phyloP scores from a whole-genome alignment of 768 basidiomycete species.

The Mycena vulgaris region DNA sequence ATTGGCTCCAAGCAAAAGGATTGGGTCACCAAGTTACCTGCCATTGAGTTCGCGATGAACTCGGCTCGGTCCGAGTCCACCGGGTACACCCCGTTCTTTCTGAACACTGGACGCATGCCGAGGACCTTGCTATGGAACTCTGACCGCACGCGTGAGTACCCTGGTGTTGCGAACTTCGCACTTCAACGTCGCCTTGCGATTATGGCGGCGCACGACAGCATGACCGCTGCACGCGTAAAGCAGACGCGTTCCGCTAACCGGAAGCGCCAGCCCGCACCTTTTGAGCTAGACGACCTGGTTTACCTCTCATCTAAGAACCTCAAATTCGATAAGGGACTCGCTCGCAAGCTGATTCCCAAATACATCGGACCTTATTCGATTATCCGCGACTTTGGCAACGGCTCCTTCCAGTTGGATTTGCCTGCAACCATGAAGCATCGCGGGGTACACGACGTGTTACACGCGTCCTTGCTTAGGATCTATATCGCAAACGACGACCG shows the following conservation, averaged over 20 bases:
- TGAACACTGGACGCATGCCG: neutral
- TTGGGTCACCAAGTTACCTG: neutral
- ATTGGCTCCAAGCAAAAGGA: neutral
- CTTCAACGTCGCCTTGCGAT: neutral
- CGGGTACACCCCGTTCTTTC: neutral
- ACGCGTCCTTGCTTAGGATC: constrained; percentile 49
- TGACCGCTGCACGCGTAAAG: neutral
- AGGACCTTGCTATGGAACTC: neutral
- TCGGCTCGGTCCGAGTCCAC: neutral
- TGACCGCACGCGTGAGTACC: neutral
- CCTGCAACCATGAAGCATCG: constrained; percentile 39
- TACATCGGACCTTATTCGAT: constrained; percentile 48
- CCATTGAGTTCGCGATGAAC: constrained; percentile 10
- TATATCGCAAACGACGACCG: constrained; percentile 53
- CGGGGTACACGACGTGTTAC: constrained; percentile 17
- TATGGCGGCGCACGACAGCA: constrained; percentile 1
- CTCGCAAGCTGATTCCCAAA: constrained; percentile 48
- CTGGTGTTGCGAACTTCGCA: neutral
- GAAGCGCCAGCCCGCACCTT: neutral
- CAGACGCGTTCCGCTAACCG: neutral
- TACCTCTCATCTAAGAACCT: constrained; percentile 50
- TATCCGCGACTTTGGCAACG: constrained; percentile 26
- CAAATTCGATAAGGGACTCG: constrained; percentile 42
- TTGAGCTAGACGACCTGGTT: neutral
- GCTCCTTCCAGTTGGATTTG: constrained; percentile 37